A percentile compares a stretch with the other conserved stretches of the same genome.
Conservation (phyloP, 306 rosid genomes). For the Quercus cerris region DNA sequence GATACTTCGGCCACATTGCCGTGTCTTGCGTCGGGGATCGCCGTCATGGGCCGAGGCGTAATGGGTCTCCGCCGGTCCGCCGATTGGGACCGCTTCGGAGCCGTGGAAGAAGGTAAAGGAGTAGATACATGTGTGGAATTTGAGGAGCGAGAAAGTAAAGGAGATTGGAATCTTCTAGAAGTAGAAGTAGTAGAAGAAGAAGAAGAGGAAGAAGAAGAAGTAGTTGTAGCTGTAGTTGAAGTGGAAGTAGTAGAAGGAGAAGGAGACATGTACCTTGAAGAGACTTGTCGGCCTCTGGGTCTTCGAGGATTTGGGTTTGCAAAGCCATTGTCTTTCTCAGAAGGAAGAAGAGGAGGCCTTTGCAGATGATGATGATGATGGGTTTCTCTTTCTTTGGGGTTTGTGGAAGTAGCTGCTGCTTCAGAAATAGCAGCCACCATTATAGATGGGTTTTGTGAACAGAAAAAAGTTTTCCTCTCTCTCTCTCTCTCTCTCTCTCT, state of each 20-base stretch:
- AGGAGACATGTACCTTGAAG: slow-evolving; percentile 96
- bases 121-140: slow-evolving; percentile 55
- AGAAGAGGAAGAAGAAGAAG: slow-evolving; percentile 50
- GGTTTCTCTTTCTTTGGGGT: slow-evolving; percentile 25
- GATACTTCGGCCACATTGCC: slow-evolving; percentile 51
- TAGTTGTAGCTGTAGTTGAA: slow-evolving; percentile 14
- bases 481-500: slow-evolving; percentile 1
- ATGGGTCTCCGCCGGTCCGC: slow-evolving; percentile 70
- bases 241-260: slow-evolving; percentile 55
- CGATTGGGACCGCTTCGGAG: slow-evolving; percentile 81
- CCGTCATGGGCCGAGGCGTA: slow-evolving; percentile 47
- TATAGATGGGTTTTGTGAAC: slow-evolving; percentile 12
- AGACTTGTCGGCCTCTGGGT: slow-evolving; percentile 77
- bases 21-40: slow-evolving; percentile 45
- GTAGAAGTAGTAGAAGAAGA: slow-evolving; percentile 59
- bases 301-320: slow-evolving; percentile 32
- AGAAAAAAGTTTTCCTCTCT: slow-evolving; percentile 4
- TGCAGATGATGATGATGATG: slow-evolving; percentile 21
- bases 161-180: slow-evolving; percentile 83
- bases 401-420: slow-evolving; percentile 52
- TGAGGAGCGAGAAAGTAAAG: slow-evolving; percentile 77
- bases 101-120: slow-evolving; percentile 37
- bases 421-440: slow-evolving; percentile 97
- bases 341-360: slow-evolving; percentile 51
- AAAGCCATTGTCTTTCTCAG: slow-evolving; percentile 66